Percentiles rank a stretch among this genome's conserved stretches.
These are phyloP conservation scores for Aureobasidium sp. DNA, from an alignment of 2,329 filamentous ascomycete species.

Conservation along the genomic window DNA sequence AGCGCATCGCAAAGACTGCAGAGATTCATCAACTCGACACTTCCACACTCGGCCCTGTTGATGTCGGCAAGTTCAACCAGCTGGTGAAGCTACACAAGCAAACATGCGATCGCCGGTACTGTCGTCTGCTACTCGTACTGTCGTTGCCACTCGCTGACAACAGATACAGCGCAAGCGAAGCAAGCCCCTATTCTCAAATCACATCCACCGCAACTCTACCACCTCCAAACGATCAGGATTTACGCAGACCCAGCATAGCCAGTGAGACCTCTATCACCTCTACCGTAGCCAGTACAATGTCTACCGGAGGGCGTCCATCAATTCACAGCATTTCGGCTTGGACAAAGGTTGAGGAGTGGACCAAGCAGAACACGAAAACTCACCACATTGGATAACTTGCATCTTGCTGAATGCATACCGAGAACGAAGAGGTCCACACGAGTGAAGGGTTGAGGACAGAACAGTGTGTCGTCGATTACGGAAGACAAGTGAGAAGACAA, in stretches of 20 bases:
- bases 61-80: neutral
- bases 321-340: neutral
- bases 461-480: neutral
- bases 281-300: neutral
- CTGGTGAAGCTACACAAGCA: constrained; percentile 3
- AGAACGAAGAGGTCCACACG: no score
- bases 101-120: neutral
- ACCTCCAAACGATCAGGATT: neutral
- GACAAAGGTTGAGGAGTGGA: neutral
- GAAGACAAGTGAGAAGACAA: neutral
- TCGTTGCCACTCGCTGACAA: neutral
- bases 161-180: neutral
- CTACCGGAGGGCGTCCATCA: neutral
- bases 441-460: neutral
- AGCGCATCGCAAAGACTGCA: neutral
- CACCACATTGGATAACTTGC: neutral
- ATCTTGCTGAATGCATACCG: neutral
- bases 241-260: neutral
- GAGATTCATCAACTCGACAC: neutral
- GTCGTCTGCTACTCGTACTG: no score
- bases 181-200: neutral
- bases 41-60: neutral
- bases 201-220: neutral
- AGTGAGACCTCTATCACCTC: neutral
- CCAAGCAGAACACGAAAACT: no score